phyloP scores from a whole-genome alignment of 2,329 filamentous ascomycete genomes.

The Zasmidium cellare region DNA sequence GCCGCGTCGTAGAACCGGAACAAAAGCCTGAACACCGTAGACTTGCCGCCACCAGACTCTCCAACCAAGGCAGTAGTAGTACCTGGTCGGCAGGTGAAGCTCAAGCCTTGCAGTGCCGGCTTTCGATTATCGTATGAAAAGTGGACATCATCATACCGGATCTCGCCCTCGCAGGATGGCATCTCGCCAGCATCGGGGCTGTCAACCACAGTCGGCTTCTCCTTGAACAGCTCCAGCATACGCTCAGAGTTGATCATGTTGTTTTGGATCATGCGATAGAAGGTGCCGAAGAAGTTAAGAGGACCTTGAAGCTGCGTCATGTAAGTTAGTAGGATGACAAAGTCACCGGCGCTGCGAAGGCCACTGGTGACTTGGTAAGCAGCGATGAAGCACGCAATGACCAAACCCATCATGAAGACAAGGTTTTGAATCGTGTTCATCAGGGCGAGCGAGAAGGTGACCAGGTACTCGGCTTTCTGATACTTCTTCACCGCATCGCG shows the following conservation, averaged over 20 bases:
- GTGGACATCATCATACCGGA: constrained; percentile 83
- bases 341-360: constrained; percentile 63
- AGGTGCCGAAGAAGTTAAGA: constrained; percentile 79
- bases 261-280: constrained; percentile 93
- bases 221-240: constrained; percentile 93
- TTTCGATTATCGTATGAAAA: constrained; percentile 89
- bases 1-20: constrained; percentile 94
- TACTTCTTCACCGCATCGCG: constrained; percentile 57
- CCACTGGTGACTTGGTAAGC: constrained; percentile 68
- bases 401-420: constrained; percentile 63
- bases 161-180: constrained; percentile 71
- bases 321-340: constrained; percentile 71
- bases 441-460: constrained; percentile 57
- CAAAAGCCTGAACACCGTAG: constrained; percentile 90
- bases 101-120: constrained; percentile 78
- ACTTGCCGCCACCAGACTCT: constrained; percentile 95
- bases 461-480: constrained; percentile 59
- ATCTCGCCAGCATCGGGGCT: constrained; percentile 64
- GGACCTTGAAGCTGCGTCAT: constrained; percentile 72
- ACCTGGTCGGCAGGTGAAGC: constrained; percentile 82
- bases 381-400: constrained; percentile 69
- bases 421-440: constrained; percentile 65
- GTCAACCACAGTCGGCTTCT: constrained; percentile 88
- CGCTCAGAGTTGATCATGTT: constrained; percentile 97
- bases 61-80: constrained; percentile 95